Evolutionary conservation across 352 stramenopile genomes (phyloP).

Genomic region (Globisporangium cylindrosporum): DNA sequence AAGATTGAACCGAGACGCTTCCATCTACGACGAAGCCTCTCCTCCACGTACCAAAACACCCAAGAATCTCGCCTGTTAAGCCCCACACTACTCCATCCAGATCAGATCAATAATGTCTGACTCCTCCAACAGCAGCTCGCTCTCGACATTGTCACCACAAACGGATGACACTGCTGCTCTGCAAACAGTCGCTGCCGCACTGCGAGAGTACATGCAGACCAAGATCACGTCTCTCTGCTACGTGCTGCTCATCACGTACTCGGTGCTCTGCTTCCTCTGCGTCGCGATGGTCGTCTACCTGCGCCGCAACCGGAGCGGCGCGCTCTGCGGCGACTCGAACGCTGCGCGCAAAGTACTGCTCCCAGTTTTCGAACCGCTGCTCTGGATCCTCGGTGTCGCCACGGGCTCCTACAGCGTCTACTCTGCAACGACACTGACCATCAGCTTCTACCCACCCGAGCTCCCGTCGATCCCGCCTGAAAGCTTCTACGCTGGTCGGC

Average conservation of each 20-base stretch:
- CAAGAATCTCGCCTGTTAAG: not conserved
- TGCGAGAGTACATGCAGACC: too few species aligned
- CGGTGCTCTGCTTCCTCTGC: too few species aligned
- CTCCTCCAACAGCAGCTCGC: not conserved
- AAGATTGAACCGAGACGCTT: too few species aligned
- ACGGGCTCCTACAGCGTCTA: too few species aligned
- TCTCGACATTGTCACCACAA: not conserved
- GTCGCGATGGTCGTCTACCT: not conserved
- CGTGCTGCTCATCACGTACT: too few species aligned
- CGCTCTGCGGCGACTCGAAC: too few species aligned
- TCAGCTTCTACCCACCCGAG: not conserved
- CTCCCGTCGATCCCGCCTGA: constrained; percentile 14
- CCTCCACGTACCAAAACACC: not conserved
- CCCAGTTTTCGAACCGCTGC: too few species aligned
- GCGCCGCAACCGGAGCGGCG: not conserved
- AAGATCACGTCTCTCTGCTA: too few species aligned
- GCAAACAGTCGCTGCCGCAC: not conserved
- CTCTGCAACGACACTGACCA: too few species aligned
- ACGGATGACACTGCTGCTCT: not conserved
- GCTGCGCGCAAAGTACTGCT: too few species aligned
- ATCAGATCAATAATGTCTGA: not conserved
- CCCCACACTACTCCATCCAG: not conserved
- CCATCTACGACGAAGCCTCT: not conserved
- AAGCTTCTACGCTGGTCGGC: constrained; percentile 25
- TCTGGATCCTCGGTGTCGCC: too few species aligned